Evolutionary conservation across 2,329 filamentous ascomycete genomes (phyloP).

Genomic region (Fusarium gaditjirri): DNA sequence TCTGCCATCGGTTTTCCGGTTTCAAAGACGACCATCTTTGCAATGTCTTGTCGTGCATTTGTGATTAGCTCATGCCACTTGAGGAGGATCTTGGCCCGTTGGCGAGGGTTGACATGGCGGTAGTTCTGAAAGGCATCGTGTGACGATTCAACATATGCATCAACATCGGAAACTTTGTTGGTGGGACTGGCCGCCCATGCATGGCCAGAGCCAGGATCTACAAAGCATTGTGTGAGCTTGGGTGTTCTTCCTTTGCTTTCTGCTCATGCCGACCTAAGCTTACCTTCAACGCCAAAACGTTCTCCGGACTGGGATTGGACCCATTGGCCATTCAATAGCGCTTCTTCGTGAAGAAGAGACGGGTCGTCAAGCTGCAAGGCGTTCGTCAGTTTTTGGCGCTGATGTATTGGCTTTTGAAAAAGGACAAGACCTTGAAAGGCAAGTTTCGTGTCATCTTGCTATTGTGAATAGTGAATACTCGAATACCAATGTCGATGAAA

Average conservation of each 20-base stretch:
- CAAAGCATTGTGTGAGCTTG: not conserved
- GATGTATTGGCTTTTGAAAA: accelerated
- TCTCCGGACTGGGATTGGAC: not conserved
- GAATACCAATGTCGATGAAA: too few relatives aligned
- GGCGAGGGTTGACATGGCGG: conserved; percentile 50
- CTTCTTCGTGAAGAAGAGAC: not conserved
- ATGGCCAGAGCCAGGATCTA: conserved; percentile 1
- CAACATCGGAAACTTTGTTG: conserved; percentile 44
- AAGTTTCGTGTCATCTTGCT: not conserved
- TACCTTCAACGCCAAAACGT: not conserved
- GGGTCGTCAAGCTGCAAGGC: not conserved
- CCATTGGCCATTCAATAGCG: not conserved
- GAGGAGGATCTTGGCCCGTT: conserved; percentile 47
- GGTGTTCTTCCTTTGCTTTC: not conserved
- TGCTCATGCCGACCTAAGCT: accelerated
- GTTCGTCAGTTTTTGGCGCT: accelerated
- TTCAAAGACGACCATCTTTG: conserved; percentile 56
- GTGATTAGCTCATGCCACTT: conserved; percentile 52
- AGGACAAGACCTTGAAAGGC: not conserved
- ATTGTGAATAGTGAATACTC: not conserved
- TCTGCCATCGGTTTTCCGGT: conserved; percentile 69
- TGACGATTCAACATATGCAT: conserved; percentile 31
- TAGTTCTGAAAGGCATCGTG: conserved; percentile 52
- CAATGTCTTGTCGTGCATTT: conserved; percentile 51
- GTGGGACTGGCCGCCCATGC: not conserved